phyloP scores from a whole-genome alignment of 2,329 filamentous ascomycete species.

The Monosporascus sp. region DNA sequence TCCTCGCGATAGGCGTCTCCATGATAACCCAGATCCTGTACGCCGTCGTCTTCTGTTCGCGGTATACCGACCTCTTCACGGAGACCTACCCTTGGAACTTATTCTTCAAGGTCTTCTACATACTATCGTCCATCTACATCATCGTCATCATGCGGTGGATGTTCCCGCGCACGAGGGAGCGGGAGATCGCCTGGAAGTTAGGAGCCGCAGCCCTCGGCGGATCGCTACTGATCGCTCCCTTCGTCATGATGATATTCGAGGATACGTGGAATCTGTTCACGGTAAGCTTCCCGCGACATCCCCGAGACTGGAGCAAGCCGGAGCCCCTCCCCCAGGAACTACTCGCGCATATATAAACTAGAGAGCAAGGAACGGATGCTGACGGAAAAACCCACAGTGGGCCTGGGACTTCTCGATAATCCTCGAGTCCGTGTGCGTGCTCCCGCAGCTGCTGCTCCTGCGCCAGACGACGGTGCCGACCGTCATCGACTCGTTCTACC shows the following conservation, averaged over 20 bases:
- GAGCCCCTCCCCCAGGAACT: slow-evolving; percentile 10
- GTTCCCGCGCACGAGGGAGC: slow-evolving; percentile 81
- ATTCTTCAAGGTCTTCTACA: slow-evolving; percentile 85
- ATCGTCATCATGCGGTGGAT: slow-evolving; percentile 81
- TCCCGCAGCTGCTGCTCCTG: slow-evolving; percentile 86
- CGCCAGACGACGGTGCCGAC: slow-evolving; percentile 94
- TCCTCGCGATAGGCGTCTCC: slow-evolving; percentile 62
- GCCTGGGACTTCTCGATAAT: slow-evolving; percentile 87
- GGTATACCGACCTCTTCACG: slow-evolving; percentile 78
- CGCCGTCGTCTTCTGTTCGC: slow-evolving; percentile 74
- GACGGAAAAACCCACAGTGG: slow-evolving; percentile 43
- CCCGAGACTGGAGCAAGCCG: not conserved
- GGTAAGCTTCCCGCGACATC: slow-evolving; percentile 32
- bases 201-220: slow-evolving; percentile 64
- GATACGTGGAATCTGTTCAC: slow-evolving; percentile 44
- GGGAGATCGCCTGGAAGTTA: slow-evolving; percentile 90
- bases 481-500: slow-evolving; percentile 95
- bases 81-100: slow-evolving; percentile 62
- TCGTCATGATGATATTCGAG: slow-evolving; percentile 66
- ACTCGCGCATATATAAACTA: not conserved
- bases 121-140: slow-evolving; percentile 78
- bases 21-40: slow-evolving; percentile 90
- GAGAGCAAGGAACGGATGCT: not conserved
- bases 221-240: slow-evolving; percentile 63
- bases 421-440: slow-evolving; percentile 83